Conservation (phyloP, 73 alveolate species). For the Paramecium octaurelia region DNA sequence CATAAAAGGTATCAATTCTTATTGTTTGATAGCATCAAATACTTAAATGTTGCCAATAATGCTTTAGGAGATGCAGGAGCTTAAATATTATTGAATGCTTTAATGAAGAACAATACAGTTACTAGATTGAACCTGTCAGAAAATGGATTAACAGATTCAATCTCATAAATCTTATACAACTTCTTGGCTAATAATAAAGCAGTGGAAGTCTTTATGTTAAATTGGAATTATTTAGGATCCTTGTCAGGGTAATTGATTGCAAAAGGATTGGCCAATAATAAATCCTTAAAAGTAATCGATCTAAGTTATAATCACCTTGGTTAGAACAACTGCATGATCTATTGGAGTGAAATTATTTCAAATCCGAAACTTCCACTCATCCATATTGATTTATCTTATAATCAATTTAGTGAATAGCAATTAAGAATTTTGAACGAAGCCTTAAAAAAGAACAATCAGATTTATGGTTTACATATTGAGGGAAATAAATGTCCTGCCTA, state of each 20-base stretch:
- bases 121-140: background rate
- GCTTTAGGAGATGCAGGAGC: slow-evolving; percentile 17
- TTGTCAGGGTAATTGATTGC: background rate
- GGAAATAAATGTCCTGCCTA: slow-evolving; percentile 39
- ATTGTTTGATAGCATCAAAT: background rate
- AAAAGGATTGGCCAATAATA: background rate
- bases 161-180: background rate
- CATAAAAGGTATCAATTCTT: background rate
- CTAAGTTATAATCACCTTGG: slow-evolving; percentile 36
- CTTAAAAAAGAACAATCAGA: background rate
- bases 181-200: background rate
- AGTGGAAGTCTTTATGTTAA: background rate
- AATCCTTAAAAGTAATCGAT: slow-evolving; percentile 9
- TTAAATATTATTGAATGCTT: background rate
- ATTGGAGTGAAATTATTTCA: background rate
- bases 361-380: background rate
- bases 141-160: background rate
- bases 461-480: slow-evolving; percentile 42
- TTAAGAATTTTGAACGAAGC: background rate
- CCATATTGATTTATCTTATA: slow-evolving; percentile 24
- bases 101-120: background rate
- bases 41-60: background rate
- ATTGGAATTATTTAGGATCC: slow-evolving; percentile 25
- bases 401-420: slow-evolving; percentile 20
- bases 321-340: background rate